A percentile compares a stretch with the other conserved stretches of the same genome.
Evolutionary conservation across 192 early-diverging fungal species (phyloP).

Genomic region (Allomyces macrogynus): DNA sequence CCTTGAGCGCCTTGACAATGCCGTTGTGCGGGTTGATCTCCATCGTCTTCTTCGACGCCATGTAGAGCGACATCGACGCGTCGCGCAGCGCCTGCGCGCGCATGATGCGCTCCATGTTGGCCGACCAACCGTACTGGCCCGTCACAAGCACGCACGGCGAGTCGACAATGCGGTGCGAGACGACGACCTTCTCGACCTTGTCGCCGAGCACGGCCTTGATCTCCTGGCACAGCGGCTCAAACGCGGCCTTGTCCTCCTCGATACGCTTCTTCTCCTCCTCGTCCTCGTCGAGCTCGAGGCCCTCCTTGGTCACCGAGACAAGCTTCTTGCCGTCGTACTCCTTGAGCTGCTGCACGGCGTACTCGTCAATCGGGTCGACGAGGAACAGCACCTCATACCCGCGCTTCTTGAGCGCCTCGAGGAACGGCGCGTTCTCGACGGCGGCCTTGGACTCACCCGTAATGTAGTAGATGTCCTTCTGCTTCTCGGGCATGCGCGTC

Average conservation of each 20-base stretch:
- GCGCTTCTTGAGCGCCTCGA: conserved; percentile 98
- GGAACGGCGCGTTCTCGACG: conserved; percentile 94
- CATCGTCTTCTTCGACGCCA: conserved; percentile 98
- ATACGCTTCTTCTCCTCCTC: conserved; percentile 91
- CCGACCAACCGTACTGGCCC: conserved; percentile 97
- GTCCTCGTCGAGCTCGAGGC: conserved; percentile 95
- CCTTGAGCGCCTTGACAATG: conserved; percentile 85
- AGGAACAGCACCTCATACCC: conserved; percentile 97
- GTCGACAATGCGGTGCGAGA: conserved; percentile 92
- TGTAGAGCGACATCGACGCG: conserved; percentile 96
- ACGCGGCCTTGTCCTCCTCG: conserved; percentile 82
- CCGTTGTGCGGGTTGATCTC: conserved; percentile 93
- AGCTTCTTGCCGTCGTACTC: conserved; percentile 99
- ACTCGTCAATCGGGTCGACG: conserved; percentile 99
- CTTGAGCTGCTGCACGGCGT: conserved; percentile 92
- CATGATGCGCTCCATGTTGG: conserved; percentile 99
- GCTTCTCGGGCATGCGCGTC: conserved; percentile 99
- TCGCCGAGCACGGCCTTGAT: conserved; percentile 99
- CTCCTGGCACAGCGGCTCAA: conserved; percentile 77
- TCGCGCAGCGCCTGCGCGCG: conserved; percentile 99
- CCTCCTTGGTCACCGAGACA: conserved; percentile 95
- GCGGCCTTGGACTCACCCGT: conserved; percentile 84
- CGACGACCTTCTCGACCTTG: conserved; percentile 82
- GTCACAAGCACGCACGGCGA: conserved; percentile 98
- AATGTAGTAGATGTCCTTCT: conserved; percentile 99